A percentile compares a stretch with the other conserved stretches of the same genome.
phyloP scores from a whole-genome alignment of 495 filamentous ascomycete genomes.

The Xylaria castorea region DNA sequence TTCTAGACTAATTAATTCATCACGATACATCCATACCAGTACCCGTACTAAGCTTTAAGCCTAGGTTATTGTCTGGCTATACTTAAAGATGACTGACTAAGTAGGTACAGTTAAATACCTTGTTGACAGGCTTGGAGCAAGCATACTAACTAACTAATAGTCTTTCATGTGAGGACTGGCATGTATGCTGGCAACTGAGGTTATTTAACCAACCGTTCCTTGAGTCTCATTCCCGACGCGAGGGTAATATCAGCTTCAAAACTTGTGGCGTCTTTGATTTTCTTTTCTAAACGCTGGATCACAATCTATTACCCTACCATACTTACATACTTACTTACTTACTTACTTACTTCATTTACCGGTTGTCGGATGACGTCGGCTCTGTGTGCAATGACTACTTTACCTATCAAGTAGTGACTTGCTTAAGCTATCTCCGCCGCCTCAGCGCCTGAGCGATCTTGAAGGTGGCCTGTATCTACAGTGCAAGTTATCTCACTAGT shows the following conservation, averaged over 20 bases:
- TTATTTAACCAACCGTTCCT: neutral
- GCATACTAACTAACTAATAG: neutral
- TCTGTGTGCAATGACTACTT: neutral
- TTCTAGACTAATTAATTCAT: slow-evolving; percentile 5
- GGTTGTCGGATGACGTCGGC: slow-evolving; percentile 6
- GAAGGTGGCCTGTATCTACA: neutral
- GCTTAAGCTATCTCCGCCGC: neutral
- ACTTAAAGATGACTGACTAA: neutral
- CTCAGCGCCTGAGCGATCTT: neutral
- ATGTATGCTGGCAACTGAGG: neutral
- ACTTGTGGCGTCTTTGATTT: neutral
- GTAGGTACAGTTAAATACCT: neutral
- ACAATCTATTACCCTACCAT: neutral
- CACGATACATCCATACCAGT: neutral
- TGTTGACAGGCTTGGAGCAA: neutral
- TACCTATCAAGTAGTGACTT: neutral
- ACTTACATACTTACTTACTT: neutral
- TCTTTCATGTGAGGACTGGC: neutral
- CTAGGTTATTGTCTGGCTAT: neutral
- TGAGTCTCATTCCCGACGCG: neutral
- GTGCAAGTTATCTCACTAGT: too few species aligned
- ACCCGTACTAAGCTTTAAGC: neutral
- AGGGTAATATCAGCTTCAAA: neutral
- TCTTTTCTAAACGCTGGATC: neutral
- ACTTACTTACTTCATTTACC: neutral